Evolutionary conservation across 1,139 yeast species (phyloP).

Genomic region (Candida neerlandica): DNA sequence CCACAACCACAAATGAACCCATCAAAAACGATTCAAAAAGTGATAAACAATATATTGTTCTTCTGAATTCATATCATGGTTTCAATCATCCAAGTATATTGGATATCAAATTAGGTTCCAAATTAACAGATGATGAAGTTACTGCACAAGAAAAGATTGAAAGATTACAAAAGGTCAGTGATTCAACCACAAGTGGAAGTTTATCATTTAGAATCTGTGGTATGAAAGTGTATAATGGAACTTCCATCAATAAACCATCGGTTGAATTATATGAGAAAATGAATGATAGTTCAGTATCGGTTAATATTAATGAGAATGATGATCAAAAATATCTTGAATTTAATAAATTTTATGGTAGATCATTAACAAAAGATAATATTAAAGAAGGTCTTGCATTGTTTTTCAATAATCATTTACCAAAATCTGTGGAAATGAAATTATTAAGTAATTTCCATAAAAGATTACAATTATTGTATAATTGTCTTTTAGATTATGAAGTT

Average conservation of each 20-base stretch:
- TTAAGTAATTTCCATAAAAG: constrained; percentile 53
- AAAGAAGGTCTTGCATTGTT: constrained; percentile 53
- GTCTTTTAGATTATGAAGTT: constrained; percentile 61
- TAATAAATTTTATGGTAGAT: constrained; percentile 74
- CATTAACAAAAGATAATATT: constrained; percentile 47
- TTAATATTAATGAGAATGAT: constrained; percentile 19
- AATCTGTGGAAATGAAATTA: constrained; percentile 22
- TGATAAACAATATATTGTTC: constrained; percentile 51
- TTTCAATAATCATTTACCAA: constrained; percentile 15
- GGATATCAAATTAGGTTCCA: constrained; percentile 81
- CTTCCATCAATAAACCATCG: constrained; percentile 5
- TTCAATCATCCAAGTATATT: constrained; percentile 68
- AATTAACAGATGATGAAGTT: constrained; percentile 61
- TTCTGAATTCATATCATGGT: constrained; percentile 69
- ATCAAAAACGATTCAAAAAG: too few relatives aligned
- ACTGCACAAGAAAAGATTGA: constrained; percentile 60
- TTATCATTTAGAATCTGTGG: constrained; percentile 83
- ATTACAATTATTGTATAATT: constrained; percentile 64
- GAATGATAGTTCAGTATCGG: constrained; percentile 17
- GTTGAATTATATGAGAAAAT: constrained; percentile 19
- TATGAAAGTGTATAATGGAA: constrained; percentile 58
- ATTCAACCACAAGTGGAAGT: constrained; percentile 77
- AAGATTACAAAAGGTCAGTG: constrained; percentile 65
- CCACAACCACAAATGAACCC: constrained; percentile 11
- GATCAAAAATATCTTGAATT: constrained; percentile 47